A percentile compares a stretch with the other conserved stretches of the same genome.
These are phyloP conservation scores for Ceratobasidium sp. DNA, from an alignment of 1,284 basidiomycete species.

Conservation along the genomic window DNA sequence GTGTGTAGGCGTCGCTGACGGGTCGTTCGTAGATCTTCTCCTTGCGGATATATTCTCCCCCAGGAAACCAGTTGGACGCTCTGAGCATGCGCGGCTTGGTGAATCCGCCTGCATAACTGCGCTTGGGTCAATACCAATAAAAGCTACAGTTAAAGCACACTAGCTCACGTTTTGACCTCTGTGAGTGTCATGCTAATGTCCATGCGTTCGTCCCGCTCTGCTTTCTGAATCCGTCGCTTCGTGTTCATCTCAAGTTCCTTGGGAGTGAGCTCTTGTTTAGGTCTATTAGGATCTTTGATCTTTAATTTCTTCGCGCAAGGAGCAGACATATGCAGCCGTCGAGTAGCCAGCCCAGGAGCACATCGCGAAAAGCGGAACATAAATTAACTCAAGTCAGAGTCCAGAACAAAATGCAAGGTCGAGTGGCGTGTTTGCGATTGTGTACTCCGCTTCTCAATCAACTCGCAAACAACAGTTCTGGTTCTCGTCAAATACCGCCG, in stretches of 20 bases:
- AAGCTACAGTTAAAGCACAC: not conserved
- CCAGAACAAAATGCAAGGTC: not conserved
- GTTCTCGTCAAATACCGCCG: conserved; percentile 19
- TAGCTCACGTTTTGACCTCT: conserved; percentile 57
- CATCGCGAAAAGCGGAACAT: conserved; percentile 6
- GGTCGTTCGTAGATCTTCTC: conserved; percentile 57
- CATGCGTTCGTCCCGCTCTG: conserved; percentile 62
- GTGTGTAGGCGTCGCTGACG: conserved; percentile 57
- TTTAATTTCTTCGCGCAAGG: conserved; percentile 5
- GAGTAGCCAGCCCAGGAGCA: not conserved
- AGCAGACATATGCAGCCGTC: conserved; percentile 9
- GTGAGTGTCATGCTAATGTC: conserved; percentile 59
- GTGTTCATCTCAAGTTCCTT: conserved; percentile 36
- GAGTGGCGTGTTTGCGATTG: conserved; percentile 16
- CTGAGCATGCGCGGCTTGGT: conserved; percentile 61
- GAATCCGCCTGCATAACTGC: conserved; percentile 59
- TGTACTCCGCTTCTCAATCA: not conserved
- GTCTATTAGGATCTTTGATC: conserved; percentile 30
- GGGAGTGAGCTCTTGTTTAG: conserved; percentile 2
- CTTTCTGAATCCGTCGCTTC: conserved; percentile 55
- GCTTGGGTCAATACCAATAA: not conserved
- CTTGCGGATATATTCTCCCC: conserved; percentile 56
- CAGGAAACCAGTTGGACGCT: conserved; percentile 58
- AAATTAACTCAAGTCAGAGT: conserved; percentile 3
- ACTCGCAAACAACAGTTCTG: conserved; percentile 15